These are phyloP conservation scores for Xylaria castorea DNA, from an alignment of 495 filamentous ascomycete genomes.

Conservation along the genomic window DNA sequence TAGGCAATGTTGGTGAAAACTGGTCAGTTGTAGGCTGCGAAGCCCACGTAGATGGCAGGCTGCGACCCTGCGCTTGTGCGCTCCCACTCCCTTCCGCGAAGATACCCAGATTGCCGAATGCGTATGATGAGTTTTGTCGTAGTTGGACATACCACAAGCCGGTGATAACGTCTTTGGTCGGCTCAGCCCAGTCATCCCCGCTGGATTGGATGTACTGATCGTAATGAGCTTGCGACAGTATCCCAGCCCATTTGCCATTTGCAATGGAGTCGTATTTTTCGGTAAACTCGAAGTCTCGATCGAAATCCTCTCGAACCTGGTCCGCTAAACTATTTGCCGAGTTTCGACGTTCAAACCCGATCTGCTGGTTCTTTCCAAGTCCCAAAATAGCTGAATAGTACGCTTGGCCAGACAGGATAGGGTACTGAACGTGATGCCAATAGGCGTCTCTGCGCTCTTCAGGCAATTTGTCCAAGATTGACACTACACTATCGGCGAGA, in stretches of 20 bases:
- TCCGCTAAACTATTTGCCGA: constrained; percentile 61
- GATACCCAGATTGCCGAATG: constrained; percentile 65
- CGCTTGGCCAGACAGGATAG: constrained; percentile 58
- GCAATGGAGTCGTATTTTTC: constrained; percentile 62
- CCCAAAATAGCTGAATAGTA: constrained; percentile 19
- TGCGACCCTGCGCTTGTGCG: constrained; percentile 61
- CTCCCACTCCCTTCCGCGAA: constrained; percentile 60
- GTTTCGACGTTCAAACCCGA: constrained; percentile 59
- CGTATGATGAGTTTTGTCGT: constrained; percentile 49
- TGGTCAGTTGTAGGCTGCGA: constrained; percentile 48
- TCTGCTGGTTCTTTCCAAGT: constrained; percentile 22
- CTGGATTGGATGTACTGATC: constrained; percentile 45
- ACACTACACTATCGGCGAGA: constrained; percentile 55
- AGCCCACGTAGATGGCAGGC: constrained; percentile 48
- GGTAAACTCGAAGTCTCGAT: constrained; percentile 61
- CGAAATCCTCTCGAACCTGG: constrained; percentile 59
- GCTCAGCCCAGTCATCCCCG: constrained; percentile 54
- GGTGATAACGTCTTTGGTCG: constrained; percentile 61
- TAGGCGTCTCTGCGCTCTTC: constrained; percentile 54
- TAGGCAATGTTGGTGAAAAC: constrained; percentile 51
- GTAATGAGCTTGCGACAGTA: constrained; percentile 54
- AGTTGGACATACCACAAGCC: constrained; percentile 56
- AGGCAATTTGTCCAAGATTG: constrained; percentile 53
- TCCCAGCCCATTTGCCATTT: constrained; percentile 68
- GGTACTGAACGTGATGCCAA: constrained; percentile 69